A percentile compares a stretch with the other conserved stretches of the same genome.
Evolutionary conservation across 306 rosid genomes (phyloP).

Genomic region (Sophora flavescens): DNA sequence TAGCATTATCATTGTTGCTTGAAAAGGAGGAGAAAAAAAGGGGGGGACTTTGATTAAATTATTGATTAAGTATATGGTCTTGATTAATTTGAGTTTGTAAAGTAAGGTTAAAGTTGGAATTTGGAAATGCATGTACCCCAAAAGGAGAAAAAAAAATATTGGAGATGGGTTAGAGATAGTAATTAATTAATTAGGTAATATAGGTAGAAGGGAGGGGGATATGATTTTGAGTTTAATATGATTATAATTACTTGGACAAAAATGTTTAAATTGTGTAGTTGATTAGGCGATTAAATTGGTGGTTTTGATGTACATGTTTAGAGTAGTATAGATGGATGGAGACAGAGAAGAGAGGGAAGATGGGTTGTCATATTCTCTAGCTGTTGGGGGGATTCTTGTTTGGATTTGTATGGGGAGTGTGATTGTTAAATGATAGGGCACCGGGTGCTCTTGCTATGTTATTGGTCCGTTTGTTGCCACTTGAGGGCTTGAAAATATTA

Average conservation of each 20-base stretch:
- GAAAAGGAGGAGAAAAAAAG: constrained; percentile 31
- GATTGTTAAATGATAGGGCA: constrained; percentile 53
- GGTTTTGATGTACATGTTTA: constrained; percentile 53
- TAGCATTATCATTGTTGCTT: constrained; percentile 83
- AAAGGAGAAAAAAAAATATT: neutral
- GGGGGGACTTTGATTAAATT: neutral
- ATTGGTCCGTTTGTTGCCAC: constrained; percentile 46
- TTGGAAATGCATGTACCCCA: constrained; percentile 10
- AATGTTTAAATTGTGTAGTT: constrained; percentile 53
- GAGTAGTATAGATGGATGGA: constrained; percentile 32
- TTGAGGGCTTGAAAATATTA: constrained; percentile 38
- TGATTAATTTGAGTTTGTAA: constrained; percentile 42
- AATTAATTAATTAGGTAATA: constrained; percentile 28
- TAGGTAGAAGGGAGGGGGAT: constrained; percentile 5
- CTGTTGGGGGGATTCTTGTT: constrained; percentile 56
- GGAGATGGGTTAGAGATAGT: constrained; percentile 27
- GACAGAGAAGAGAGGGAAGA: constrained; percentile 18
- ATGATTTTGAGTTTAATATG: constrained; percentile 23
- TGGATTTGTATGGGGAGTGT: constrained; percentile 50
- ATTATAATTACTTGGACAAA: neutral
- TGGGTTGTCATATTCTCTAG: constrained; percentile 57
- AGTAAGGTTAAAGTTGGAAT: constrained; percentile 31
- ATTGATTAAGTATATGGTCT: constrained; percentile 12
- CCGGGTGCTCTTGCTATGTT: constrained; percentile 46
- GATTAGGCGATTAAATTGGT: constrained; percentile 53